A percentile compares a stretch with the other conserved stretches of the same genome.
Conservation (phyloP, 225 moss, liverwort and hornwort genomes). For the Polytrichum commune region DNA sequence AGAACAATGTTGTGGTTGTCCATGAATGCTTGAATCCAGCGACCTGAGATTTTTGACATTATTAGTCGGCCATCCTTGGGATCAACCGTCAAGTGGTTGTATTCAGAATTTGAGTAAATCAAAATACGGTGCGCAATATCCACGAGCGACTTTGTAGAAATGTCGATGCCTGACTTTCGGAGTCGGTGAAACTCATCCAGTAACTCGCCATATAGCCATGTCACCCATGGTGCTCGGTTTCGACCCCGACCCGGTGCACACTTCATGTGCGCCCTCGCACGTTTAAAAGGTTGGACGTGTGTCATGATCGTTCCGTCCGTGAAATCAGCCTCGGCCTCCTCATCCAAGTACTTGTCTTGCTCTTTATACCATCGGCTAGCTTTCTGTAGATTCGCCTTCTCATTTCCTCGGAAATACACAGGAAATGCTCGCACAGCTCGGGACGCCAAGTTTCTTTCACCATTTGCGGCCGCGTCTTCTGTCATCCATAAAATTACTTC, state of each 20-base stretch:
- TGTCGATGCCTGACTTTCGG: constrained; percentile 30
- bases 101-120: constrained; percentile 30
- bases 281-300: not conserved
- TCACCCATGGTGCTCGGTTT: constrained; percentile 54
- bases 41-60: constrained; percentile 37
- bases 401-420: constrained; percentile 45
- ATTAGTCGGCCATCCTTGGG: constrained; percentile 42
- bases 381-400: constrained; percentile 48
- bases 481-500: constrained; percentile 49
- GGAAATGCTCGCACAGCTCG: constrained; percentile 52
- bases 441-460: constrained; percentile 40
- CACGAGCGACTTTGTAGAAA: constrained; percentile 31
- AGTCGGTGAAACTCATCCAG: constrained; percentile 41
- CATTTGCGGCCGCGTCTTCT: constrained; percentile 36
- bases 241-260: constrained; percentile 42
- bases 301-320: constrained; percentile 21
- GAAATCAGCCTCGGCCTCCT: constrained; percentile 28
- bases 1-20: constrained; percentile 1
- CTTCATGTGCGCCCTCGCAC: constrained; percentile 15
- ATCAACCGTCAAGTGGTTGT: constrained; percentile 32
- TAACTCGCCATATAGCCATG: constrained; percentile 39
- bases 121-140: constrained; percentile 42
- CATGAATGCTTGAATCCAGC: constrained; percentile 59
- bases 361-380: constrained; percentile 53
- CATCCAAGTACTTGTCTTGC: constrained; percentile 35